phyloP scores from a whole-genome alignment of 495 filamentous ascomycete species.

The Parachaetomium inaequale region DNA sequence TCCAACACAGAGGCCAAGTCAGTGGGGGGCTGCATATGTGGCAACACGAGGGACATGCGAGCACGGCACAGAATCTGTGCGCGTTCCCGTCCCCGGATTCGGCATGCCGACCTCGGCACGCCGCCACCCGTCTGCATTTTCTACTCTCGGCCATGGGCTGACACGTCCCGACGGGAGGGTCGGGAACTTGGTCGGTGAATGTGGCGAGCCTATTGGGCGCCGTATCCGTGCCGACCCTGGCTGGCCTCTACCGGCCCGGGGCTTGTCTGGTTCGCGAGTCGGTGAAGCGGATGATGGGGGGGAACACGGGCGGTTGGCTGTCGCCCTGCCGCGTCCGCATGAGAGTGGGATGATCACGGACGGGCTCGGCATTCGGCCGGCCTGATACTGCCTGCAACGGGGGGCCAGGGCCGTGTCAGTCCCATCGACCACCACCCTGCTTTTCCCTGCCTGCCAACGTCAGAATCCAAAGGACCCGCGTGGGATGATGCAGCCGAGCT shows the following conservation, averaged over 20 bases:
- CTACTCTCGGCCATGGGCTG: not conserved
- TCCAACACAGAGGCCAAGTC: not conserved
- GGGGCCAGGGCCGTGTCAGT: not conserved
- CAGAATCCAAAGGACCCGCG: not conserved
- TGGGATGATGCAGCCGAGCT: conserved; percentile 1
- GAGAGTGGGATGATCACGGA: not conserved
- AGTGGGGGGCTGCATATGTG: conserved; percentile 8
- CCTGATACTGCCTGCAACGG: not conserved
- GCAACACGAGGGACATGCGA: not conserved
- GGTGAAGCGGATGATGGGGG: not conserved
- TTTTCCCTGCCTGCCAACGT: not conserved
- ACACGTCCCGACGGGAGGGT: not conserved
- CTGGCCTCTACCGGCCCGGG: conserved; percentile 3
- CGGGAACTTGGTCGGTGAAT: not conserved
- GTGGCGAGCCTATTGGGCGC: conserved; percentile 6
- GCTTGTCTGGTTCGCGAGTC: conserved; percentile 5
- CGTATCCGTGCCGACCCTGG: not conserved
- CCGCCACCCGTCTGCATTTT: not conserved
- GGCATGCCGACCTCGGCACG: conserved; percentile 11
- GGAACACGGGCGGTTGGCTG: not conserved
- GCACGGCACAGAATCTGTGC: not conserved
- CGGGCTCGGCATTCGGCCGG: not conserved
- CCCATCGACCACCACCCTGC: not conserved
- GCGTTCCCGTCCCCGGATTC: conserved; percentile 4
- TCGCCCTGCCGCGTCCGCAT: not conserved